Evolutionary conservation across 495 filamentous ascomycete genomes (phyloP).

Genomic region (Aspergillus sclerotiicarbonarius): DNA sequence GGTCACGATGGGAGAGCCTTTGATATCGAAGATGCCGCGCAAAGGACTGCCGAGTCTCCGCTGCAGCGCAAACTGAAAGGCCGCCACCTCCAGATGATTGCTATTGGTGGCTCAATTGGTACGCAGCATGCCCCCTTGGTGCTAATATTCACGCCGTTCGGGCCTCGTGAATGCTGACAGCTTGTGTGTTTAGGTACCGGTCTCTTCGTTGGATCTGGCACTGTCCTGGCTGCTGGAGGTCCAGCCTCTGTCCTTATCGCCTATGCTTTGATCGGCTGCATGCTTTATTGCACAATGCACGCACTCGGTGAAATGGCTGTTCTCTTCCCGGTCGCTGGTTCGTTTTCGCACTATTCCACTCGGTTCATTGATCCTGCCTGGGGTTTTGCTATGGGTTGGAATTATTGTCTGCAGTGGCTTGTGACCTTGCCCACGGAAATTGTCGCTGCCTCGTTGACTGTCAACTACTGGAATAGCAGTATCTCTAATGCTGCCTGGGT

Average conservation of each 20-base stretch:
- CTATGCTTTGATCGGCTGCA: slow-evolving; percentile 77
- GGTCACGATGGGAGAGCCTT: slow-evolving; percentile 63
- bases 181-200: slow-evolving; percentile 63
- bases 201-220: slow-evolving; percentile 85
- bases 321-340: slow-evolving; percentile 85
- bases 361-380: slow-evolving; percentile 92
- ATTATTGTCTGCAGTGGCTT: slow-evolving; percentile 95
- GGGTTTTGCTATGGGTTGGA: slow-evolving; percentile 99
- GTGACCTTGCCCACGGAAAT: slow-evolving; percentile 86
- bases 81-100: slow-evolving; percentile 94
- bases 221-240: slow-evolving; percentile 72
- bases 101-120: slow-evolving; percentile 94
- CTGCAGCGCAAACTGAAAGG: slow-evolving; percentile 76
- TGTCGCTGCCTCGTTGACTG: slow-evolving; percentile 84
- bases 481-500: slow-evolving; percentile 78
- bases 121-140: slow-evolving; percentile 20
- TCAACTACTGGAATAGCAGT: slow-evolving; percentile 73
- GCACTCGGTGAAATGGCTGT: slow-evolving; percentile 92
- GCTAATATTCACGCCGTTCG: not conserved
- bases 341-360: slow-evolving; percentile 89
- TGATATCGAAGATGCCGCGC: slow-evolving; percentile 71
- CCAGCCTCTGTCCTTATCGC: slow-evolving; percentile 82
- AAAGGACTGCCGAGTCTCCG: slow-evolving; percentile 72
- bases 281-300: slow-evolving; percentile 91
- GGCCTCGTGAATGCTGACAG: slow-evolving; percentile 1